Base-by-base conservation (phyloP, 2,329 filamentous ascomycete species). In the Colletotrichum tamarilloi region DNA sequence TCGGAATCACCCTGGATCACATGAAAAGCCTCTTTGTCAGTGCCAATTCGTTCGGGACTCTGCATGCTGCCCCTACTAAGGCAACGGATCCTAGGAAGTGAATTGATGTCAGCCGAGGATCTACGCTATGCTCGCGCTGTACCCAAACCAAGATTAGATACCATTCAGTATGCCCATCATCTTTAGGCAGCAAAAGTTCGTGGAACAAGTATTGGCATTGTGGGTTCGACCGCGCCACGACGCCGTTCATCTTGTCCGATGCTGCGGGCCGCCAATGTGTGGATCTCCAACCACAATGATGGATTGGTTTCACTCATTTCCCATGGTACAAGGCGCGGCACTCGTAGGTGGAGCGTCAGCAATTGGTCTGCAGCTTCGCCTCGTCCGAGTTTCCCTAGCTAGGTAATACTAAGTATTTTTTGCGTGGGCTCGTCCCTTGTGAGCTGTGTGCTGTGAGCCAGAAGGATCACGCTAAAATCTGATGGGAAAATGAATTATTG, bases 391-490 rank as follows among this genome's bases (percentile, higher is more conserved):
- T 28, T 49, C 32, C 58, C 58, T 5, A 6, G 9, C 24, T 46
- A 12, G 58, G 58, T 16, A 46, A 62, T 42, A 49, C 46, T 35
- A 26, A 62, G 59, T 62, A 49, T n/a, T 19, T 22, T 30, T n/a
- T 38, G n/a, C 38, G 16, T 14, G 38, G 24, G 9, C 5, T 24
- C 22, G 14, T 46, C 14, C 22, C 58, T 60, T 26, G 14, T 22
- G 32, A 19, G 58, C 26, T 42, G 35, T 22, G 14, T 1, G 58
- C 26, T 28, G 58, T 49, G 42, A 49, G 8, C 19, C 42, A 32
- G 24, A 28, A 22, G 59, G 38, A 49, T 62, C 35, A 30, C 59
- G 59, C 59, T 62, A 62, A 62, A 62, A 49, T 30, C 59, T 49
- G 16, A 62, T 42, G 19, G 42, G 42, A 49, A 11, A 19, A 49